These are phyloP conservation scores for Cladosporium sp. DNA, from an alignment of 2,329 filamentous ascomycete species.

Conservation along the genomic window DNA sequence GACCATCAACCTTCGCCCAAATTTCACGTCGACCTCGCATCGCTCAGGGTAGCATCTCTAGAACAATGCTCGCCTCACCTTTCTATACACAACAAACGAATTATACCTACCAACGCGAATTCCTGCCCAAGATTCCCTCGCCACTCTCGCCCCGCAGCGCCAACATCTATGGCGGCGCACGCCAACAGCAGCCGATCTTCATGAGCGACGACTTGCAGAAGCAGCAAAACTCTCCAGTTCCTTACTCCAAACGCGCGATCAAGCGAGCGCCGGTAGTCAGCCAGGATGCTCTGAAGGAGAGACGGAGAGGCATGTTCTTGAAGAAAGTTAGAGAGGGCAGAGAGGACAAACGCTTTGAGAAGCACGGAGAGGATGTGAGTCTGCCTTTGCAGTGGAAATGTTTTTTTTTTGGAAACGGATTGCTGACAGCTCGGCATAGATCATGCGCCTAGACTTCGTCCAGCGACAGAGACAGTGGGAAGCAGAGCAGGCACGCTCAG, in stretches of 20 bases:
- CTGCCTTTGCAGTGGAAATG: not conserved
- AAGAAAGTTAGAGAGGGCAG: slow-evolving; percentile 49
- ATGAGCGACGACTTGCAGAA: slow-evolving; percentile 16
- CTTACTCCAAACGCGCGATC: slow-evolving; percentile 41
- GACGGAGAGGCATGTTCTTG: slow-evolving; percentile 64
- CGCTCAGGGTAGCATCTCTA: not conserved
- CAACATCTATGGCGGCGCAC: slow-evolving; percentile 31
- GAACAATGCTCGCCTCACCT: slow-evolving; percentile 6
- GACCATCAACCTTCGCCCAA: not conserved
- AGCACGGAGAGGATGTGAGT: slow-evolving; percentile 44
- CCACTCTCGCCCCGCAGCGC: slow-evolving; percentile 43
- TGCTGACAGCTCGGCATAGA: slow-evolving; percentile 29
- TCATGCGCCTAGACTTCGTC: slow-evolving; percentile 46
- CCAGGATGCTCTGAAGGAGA: slow-evolving; percentile 58
- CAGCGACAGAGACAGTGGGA: slow-evolving; percentile 43
- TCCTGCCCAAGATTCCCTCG: slow-evolving; percentile 34
- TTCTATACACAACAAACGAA: not conserved
- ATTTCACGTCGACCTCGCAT: not conserved
- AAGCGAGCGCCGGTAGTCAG: slow-evolving; percentile 62
- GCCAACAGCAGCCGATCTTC: slow-evolving; percentile 14
- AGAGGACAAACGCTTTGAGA: slow-evolving; percentile 44
- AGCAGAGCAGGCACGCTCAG: slow-evolving; percentile 38
- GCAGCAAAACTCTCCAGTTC: not conserved
- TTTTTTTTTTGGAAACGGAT: not conserved
- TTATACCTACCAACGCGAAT: slow-evolving; percentile 15